Evolutionary conservation across 108 stramenopile genomes (phyloP), one percentile per base, ranked within the genome.

Genomic region (Stephanodiscus triporus): DNA sequence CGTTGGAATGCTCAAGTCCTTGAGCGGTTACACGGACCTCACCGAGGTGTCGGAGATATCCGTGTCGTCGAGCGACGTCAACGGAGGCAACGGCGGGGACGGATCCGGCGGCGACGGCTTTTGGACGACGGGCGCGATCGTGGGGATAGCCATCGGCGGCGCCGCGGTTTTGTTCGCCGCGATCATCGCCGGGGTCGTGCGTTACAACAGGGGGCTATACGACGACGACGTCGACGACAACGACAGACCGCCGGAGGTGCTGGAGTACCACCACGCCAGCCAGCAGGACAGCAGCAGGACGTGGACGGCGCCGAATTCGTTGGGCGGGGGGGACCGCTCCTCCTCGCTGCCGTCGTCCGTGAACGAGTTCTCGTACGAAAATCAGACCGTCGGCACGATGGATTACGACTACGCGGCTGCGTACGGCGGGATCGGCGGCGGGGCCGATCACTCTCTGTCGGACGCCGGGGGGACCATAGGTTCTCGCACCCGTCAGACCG

Each of bases 381-480:
- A 88, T 64, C 89, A 85, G 81, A 92, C 89, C 72, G 86, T 94
- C 56, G 89, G 86, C 10, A 94, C 93, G 5, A 73, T 91, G n/a
- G 93, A 94, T 53, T 94, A 94, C 63, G 93, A 94, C 64, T 94
- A 94, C 72, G 90, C 90, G 40, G 88, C 89, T 68, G 90, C 90
- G 9, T 94, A 90, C 50, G 93, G 90, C 24, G 89, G 90, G 10
- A 84, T 80, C 1, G 88, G 89, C 8, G 40, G 40, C 40, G 40
- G 10, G 1, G 88, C 88, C 36, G 77, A 78, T 32, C 86, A 86
- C 16, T 86, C 86, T 2, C 83, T 91, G 16, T 91, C 90, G 16
- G 83, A 83, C 30, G 93, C 90, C 2, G 93, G 90, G 23, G 93
- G 93, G 0, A 94, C 93, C 4, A 71, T 91, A 66, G 93, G 91